Evolutionary conservation across 306 rosid species (phyloP), one percentile per base, ranked within the genome.

Genomic region (Herpetospermum pedunculosum): DNA sequence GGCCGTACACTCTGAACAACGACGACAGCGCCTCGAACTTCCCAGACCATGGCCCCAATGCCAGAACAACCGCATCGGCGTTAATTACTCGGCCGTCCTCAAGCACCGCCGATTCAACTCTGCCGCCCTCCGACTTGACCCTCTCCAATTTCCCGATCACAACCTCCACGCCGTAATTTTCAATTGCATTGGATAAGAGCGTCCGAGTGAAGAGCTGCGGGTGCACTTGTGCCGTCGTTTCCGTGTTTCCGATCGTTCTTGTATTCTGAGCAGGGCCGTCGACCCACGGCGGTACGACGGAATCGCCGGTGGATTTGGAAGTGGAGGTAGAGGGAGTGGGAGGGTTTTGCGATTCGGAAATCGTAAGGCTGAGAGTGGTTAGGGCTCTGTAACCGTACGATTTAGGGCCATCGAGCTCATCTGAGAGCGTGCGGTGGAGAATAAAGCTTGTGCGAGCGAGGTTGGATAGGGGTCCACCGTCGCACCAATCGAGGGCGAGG

Each of bases 401-500:
- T 81, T 11, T 80, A 2, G 87, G 62, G 53, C 98, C 97, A 70
- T 91, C 81, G 11, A 94, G 89, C 29, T 89, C 90, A 10, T 82
- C 21, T 6, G 97, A 67, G 48, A 94, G 91, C 0, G 92, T 83
- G 73, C 88, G 92, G 84, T 88, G 98, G 81, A 94, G 95, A 84
- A 84, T 75, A 80, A 91, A 94, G 88, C 97, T 94, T 18, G 85
- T 78, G 1, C 84, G 92, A 21, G 98, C 91, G 1, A 91, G 91
- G 1, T 85, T 43, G n/a, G 83, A 82, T 46, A 94, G 43, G 8
- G 91, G 89, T 1, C 88, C 91, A 16, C 91, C 85, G 69, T 89
- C 97, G 77, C 96, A 94, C 98, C 95, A 94, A 18, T 89, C 97
- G n/a, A 89, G 83, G 9, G 98, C 97, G 55, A 94, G 97, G 84